phyloP scores from a whole-genome alignment of 495 filamentous ascomycete species.

The Cudoniella acicularis region DNA sequence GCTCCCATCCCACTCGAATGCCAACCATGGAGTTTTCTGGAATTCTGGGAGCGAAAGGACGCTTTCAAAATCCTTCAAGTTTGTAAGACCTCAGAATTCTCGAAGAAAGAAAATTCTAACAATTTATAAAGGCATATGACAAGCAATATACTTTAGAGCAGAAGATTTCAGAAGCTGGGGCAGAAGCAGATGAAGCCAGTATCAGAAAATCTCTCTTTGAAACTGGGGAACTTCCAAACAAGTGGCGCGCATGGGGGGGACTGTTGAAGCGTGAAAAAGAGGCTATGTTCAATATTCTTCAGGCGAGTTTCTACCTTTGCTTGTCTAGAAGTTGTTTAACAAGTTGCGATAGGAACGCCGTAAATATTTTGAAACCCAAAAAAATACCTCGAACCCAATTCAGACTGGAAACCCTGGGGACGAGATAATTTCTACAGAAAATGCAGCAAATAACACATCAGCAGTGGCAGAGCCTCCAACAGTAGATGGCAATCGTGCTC shows the following conservation, averaged over 20 bases:
- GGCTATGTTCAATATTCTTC: not conserved
- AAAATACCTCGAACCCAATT: too few relatives aligned
- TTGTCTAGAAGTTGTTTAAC: not conserved
- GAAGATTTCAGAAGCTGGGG: not conserved
- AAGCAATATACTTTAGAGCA: not conserved
- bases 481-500: not conserved
- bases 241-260: constrained; percentile 5
- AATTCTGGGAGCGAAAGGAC: too few relatives aligned
- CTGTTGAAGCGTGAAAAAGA: not conserved
- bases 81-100: not conserved
- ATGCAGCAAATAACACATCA: not conserved
- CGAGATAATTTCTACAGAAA: too few relatives aligned
- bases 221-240: not conserved
- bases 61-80: too few relatives aligned
- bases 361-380: too few relatives aligned
- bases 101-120: not conserved
- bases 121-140: not conserved
- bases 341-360: constrained; percentile 2
- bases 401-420: too few relatives aligned
- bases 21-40: too few relatives aligned
- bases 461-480: not conserved
- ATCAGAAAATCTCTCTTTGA: constrained; percentile 1
- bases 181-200: not conserved
- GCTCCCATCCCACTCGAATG: too few relatives aligned
- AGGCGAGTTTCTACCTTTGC: not conserved